These are phyloP conservation scores for Globisporangium recalcitrans DNA, from an alignment of 352 stramenopile genomes.

Conservation along the genomic window DNA sequence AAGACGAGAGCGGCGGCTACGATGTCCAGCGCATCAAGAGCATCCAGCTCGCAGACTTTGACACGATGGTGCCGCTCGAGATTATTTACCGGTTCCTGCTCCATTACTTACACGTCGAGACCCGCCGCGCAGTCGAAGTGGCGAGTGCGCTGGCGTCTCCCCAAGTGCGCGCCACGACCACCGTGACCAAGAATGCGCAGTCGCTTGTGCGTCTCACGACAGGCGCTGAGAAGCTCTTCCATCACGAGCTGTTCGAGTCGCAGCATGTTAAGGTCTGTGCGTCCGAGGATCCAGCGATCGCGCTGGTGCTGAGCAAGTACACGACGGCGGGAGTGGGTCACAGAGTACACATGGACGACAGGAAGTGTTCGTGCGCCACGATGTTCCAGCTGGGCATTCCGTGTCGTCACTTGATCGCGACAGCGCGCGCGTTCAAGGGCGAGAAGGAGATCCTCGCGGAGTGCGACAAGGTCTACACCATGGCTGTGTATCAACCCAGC, in stretches of 20 bases:
- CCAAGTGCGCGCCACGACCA: background rate
- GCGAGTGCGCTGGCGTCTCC: background rate
- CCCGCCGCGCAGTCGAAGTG: background rate
- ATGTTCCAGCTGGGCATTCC: constrained; percentile 74
- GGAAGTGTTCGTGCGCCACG: constrained; percentile 59
- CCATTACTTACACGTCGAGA: constrained; percentile 40
- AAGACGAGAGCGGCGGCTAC: background rate
- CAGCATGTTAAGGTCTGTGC: constrained; percentile 49
- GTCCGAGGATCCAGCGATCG: constrained; percentile 59
- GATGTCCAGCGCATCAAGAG: constrained; percentile 10
- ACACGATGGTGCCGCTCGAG: constrained; percentile 50
- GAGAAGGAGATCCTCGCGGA: constrained; percentile 50
- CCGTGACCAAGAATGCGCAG: background rate
- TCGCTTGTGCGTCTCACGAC: constrained; percentile 38
- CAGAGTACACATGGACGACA: constrained; percentile 50
- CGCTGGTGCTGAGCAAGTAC: constrained; percentile 58
- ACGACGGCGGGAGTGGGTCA: constrained; percentile 23
- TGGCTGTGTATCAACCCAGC: constrained; percentile 29
- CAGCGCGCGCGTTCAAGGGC: constrained; percentile 52
- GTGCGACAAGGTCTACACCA: constrained; percentile 75
- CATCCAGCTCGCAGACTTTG: constrained; percentile 15
- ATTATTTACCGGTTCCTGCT: constrained; percentile 70
- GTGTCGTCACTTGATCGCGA: constrained; percentile 75
- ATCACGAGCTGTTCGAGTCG: constrained; percentile 52
- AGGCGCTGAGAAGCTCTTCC: constrained; percentile 59